phyloP scores from a whole-genome alignment of 257 asterid species.

The Plantago major region DNA sequence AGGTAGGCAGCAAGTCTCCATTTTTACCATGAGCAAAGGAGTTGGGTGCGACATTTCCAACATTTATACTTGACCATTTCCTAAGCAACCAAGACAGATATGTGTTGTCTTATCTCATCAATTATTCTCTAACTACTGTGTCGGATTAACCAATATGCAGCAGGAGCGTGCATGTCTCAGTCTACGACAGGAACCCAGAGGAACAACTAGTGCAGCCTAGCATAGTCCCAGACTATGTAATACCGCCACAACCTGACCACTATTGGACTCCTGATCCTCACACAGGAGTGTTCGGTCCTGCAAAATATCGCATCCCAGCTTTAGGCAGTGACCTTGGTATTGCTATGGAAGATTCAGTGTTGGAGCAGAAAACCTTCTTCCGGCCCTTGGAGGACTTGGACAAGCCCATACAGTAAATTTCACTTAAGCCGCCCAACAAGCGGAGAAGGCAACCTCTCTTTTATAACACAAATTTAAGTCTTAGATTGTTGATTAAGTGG shows the following conservation, averaged over 20 bases:
- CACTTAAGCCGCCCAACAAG: too few relatives aligned
- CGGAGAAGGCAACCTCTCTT: too few relatives aligned
- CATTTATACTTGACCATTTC: too few relatives aligned
- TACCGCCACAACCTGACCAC: constrained; percentile 35
- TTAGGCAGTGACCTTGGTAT: constrained; percentile 16
- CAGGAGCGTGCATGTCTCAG: constrained; percentile 73
- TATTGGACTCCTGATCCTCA: constrained; percentile 89
- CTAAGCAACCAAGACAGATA: too few relatives aligned
- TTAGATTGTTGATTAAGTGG: too few relatives aligned
- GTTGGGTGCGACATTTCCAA: too few relatives aligned
- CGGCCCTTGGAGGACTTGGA: constrained; percentile 87
- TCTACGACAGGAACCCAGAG: constrained; percentile 77
- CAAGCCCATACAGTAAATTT: constrained; percentile 38
- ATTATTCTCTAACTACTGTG: too few relatives aligned
- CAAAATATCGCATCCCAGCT: constrained; percentile 31
- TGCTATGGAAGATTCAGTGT: constrained; percentile 35
- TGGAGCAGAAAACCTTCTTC: constrained; percentile 84
- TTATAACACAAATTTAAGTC: too few relatives aligned
- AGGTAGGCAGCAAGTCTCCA: too few relatives aligned
- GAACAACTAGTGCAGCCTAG: constrained; percentile 39
- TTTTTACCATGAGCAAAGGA: too few relatives aligned
- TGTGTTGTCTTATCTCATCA: too few relatives aligned
- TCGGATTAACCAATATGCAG: constrained; percentile 19
- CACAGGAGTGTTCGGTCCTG: constrained; percentile 85
- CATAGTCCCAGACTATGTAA: constrained; percentile 59